Evolutionary conservation across 2,329 filamentous ascomycete species (phyloP), one percentile per base, ranked within the genome.

Genomic region (Esteya vermicola): DNA sequence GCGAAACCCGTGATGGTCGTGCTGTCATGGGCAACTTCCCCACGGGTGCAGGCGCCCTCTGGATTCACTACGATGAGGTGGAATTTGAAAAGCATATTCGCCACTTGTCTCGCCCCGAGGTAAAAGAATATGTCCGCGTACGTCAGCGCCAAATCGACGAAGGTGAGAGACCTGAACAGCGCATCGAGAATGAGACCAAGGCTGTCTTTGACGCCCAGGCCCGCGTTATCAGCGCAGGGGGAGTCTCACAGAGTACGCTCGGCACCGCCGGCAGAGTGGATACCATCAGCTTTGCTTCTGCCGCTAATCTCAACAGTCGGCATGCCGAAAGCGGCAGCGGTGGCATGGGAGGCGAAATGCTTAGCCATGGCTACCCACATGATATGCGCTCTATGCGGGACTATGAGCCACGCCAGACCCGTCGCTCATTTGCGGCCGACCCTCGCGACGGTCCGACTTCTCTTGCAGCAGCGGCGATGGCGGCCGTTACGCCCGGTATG

Each of bases 121-220:
- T 79, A 36, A 78, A 78, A 52, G 74, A 79, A 49, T 79, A 78
- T 46, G 71, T 70, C 38, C 71, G 74, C 16, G 64, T 79, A 30
- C 69, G 75, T 4, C 72, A 78, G 50, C 63, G 57, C 34, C 72
- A 78, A 47, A 55, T 76, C 1, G 72, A 77, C 35, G 56, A 58
- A 6, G 68, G 65, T 20, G 75, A 78, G 52, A 53, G 50, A 0
- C 52, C 61, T 0, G 63, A 64, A 1, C 62, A 75, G 3, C 62
- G 64, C 16, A 50, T 55, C 5, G 53, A 55, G 1, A 77, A 78
- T 47, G 70, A 74, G 47, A 56, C 54, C 2, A 60, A 61, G 39
- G 72, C 72, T 2, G 68, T 73, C 1, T 56, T 54, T 8, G 66
- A 73, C 19, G 70, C 70, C 0, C 67, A 53, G 43, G 40, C 52